phyloP scores from a whole-genome alignment of 116 monocot genomes.

The Dioscorea cayenensis region DNA sequence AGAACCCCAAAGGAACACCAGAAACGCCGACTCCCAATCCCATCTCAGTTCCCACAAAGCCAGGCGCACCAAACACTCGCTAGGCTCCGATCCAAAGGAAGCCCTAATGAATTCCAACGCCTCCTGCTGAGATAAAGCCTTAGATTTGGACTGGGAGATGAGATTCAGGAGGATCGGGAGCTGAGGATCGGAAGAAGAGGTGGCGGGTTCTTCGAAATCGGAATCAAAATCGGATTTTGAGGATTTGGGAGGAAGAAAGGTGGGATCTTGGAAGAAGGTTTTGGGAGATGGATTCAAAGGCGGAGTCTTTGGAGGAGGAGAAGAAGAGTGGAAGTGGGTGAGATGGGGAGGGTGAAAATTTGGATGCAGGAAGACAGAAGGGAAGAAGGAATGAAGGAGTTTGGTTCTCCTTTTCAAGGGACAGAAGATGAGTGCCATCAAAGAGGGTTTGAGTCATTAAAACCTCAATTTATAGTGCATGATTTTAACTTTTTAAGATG shows the following conservation, averaged over 20 bases:
- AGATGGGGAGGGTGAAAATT: neutral
- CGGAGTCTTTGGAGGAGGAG: neutral
- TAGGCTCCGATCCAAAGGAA: neutral
- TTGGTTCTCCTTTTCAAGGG: neutral
- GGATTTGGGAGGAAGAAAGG: neutral
- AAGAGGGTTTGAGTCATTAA: neutral
- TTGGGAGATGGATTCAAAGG: neutral
- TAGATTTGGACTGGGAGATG: slow-evolving; percentile 21
- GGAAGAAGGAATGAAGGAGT: slow-evolving; percentile 1
- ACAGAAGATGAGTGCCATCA: slow-evolving; percentile 4
- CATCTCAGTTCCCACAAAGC: neutral
- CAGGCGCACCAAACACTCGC: neutral
- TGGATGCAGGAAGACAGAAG: neutral
- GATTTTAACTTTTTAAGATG: no score
- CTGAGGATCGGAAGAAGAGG: slow-evolving; percentile 3
- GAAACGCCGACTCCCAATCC: slow-evolving; percentile 1
- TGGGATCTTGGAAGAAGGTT: neutral
- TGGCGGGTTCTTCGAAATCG: slow-evolving; percentile 19
- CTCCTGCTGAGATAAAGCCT: slow-evolving; percentile 24
- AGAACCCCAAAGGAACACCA: neutral
- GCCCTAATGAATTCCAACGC: slow-evolving; percentile 16
- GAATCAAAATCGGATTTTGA: neutral
- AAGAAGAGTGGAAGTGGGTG: neutral
- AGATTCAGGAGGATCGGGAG: slow-evolving; percentile 35
- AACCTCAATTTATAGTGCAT: no score